phyloP scores from a whole-genome alignment of 768 basidiomycete genomes.

The Mycena galericulata region DNA sequence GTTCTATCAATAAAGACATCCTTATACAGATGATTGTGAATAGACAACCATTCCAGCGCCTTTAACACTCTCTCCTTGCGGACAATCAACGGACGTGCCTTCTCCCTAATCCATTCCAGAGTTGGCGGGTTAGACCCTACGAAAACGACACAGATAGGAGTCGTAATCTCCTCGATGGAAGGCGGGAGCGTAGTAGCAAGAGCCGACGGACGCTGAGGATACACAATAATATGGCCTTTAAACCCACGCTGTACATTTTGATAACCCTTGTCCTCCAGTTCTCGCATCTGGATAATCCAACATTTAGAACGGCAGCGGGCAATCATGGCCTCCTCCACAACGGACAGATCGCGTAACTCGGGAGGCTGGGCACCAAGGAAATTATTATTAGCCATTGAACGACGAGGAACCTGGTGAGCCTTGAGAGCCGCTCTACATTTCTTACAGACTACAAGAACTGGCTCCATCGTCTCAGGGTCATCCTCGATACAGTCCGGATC shows the following conservation, averaged over 20 bases:
- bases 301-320: constrained; percentile 37
- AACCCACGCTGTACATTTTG: constrained; percentile 33
- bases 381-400: constrained; percentile 10
- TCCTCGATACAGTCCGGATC: background rate
- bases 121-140: constrained; percentile 35
- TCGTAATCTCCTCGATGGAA: constrained; percentile 34
- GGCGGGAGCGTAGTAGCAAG: constrained; percentile 35
- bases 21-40: background rate
- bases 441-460: background rate
- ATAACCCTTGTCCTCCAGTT: background rate
- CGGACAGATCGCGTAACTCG: constrained; percentile 20
- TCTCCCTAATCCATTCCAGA: constrained; percentile 33
- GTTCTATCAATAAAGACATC: background rate
- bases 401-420: background rate
- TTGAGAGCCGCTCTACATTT: background rate
- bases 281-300: constrained; percentile 22
- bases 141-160: constrained; percentile 41
- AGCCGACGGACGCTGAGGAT: constrained; percentile 37
- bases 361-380: background rate
- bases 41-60: background rate
- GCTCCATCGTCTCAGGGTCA: background rate
- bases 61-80: background rate
- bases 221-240: constrained; percentile 41
- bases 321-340: constrained; percentile 42
- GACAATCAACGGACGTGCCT: constrained; percentile 37